Evolutionary conservation across 2,329 filamentous ascomycete species (phyloP).

Genomic region (Aaosphaeria pasadenensis): DNA sequence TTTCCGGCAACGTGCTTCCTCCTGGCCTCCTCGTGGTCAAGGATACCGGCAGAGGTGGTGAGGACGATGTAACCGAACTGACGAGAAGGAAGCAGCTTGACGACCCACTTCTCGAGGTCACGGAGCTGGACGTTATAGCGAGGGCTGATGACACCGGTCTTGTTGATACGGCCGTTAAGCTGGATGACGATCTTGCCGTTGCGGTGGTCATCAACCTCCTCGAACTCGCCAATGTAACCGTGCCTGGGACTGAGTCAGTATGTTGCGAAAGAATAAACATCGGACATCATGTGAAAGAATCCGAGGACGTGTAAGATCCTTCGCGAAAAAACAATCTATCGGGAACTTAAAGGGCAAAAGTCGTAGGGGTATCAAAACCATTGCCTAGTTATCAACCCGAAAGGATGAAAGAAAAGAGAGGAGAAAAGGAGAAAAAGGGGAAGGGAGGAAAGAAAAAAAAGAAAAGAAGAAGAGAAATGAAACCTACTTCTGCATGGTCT

Average conservation of each 20-base stretch:
- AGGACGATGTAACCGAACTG: constrained; percentile 99
- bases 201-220: constrained; percentile 99
- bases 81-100: constrained; percentile 98
- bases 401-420: constrained; percentile 43
- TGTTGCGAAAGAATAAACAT: constrained; percentile 97
- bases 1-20: constrained; percentile 99
- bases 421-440: constrained; percentile 9
- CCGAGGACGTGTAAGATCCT: constrained; percentile 96
- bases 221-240: constrained; percentile 99
- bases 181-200: constrained; percentile 99
- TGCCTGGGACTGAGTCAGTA: constrained; percentile 51
- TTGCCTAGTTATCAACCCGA: constrained; percentile 99
- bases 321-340: constrained; percentile 82
- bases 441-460: constrained; percentile 26
- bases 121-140: constrained; percentile 98
- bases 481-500: constrained; percentile 99
- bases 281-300: constrained; percentile 67
- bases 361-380: constrained; percentile 77
- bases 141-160: constrained; percentile 98
- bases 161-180: constrained; percentile 98
- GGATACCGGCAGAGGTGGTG: constrained; percentile 98
- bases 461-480: constrained; percentile 48
- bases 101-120: constrained; percentile 99
- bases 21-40: constrained; percentile 99
- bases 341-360: constrained; percentile 99